Base-by-base conservation (phyloP, 805 yeast genomes). In the Isabelozyma gotoi region DNA sequence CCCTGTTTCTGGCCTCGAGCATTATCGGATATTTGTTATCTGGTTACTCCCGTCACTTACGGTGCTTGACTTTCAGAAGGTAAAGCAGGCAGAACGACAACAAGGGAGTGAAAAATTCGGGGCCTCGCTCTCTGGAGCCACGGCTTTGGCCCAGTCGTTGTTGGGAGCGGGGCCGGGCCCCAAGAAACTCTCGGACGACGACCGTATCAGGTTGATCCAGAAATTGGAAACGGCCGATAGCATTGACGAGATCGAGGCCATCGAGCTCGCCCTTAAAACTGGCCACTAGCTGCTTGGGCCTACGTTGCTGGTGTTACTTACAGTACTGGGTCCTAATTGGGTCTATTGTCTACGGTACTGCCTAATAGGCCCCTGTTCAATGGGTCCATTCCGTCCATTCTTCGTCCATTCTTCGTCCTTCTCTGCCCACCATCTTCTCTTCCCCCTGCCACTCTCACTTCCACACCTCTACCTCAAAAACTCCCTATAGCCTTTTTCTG, bases 231-330 rank as follows among this genome's bases (percentile, higher is more conserved):
- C 65, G 24, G 96, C 97, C 1, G 74, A 81, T 3, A 80, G 82
- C 40, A 58, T 91, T 44, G 86, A 77, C 5, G 97, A 91, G 49
- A 86, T 90, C 5, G 86, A 83, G 45, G 67, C 79, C 40, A 77
- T 90, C 18, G 95, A 88, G 58, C 67, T 63, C 19, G 69, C 78
- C 16, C 64, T 85, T 36, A 62, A 63, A 43, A 27, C 16, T 32
- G 49, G 52, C n/a, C n/a, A n/a, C n/a, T n/a, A n/a, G n/a, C n/a
- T n/a, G n/a, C n/a, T n/a, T n/a, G n/a, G n/a, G n/a, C n/a, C n/a
- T n/a, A n/a, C n/a, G n/a, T n/a, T n/a, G n/a, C n/a, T n/a, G n/a
- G n/a, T n/a, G n/a, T n/a, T n/a, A n/a, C n/a, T n/a, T n/a, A n/a
- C n/a, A n/a, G n/a, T n/a, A n/a, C n/a, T n/a, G n/a, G n/a, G n/a